Evolutionary conservation across 2,329 filamentous ascomycete genomes (phyloP).

Genomic region (Aspergillus texensis): DNA sequence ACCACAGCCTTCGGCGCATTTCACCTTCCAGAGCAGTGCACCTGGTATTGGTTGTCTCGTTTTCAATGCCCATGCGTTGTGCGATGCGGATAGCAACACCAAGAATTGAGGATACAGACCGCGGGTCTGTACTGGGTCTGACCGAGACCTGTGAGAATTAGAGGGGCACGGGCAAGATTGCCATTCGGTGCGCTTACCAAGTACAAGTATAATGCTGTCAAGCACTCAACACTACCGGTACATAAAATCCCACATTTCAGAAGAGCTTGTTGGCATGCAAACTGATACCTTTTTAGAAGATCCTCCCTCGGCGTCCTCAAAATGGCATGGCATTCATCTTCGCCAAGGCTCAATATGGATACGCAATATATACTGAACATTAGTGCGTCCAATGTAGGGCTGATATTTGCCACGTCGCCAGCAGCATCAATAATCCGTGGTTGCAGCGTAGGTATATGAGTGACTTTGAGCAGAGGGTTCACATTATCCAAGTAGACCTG

Average conservation of each 20-base stretch:
- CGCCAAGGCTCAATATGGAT: conserved; percentile 58
- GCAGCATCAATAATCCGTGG: conserved; percentile 65
- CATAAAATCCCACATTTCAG: conserved; percentile 47
- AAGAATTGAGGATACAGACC: conserved; percentile 61
- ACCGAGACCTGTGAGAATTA: conserved; percentile 55
- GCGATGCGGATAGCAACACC: conserved; percentile 69
- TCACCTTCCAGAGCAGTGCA: conserved; percentile 62
- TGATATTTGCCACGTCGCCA: conserved; percentile 57
- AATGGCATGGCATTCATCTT: conserved; percentile 54
- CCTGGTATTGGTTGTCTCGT: conserved; percentile 56
- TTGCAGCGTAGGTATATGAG: conserved; percentile 68
- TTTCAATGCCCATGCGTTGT: conserved; percentile 69
- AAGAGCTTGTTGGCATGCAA: conserved; percentile 52
- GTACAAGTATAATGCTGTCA: conserved; percentile 59
- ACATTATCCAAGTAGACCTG: conserved; percentile 71
- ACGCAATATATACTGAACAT: conserved; percentile 69
- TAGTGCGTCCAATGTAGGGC: conserved; percentile 63
- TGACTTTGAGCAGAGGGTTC: conserved; percentile 69
- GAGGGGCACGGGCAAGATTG: conserved; percentile 8
- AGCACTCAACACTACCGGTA: conserved; percentile 45
- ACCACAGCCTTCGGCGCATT: conserved; percentile 73
- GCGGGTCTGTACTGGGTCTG: conserved; percentile 62
- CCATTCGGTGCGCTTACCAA: conserved; percentile 45
- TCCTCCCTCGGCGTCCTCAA: conserved; percentile 43
- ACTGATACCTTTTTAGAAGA: conserved; percentile 47